A percentile compares a stretch with the other conserved stretches of the same genome.
phyloP scores from a whole-genome alignment of 169 alveolate genomes.

The Cryptosporidium muris region DNA sequence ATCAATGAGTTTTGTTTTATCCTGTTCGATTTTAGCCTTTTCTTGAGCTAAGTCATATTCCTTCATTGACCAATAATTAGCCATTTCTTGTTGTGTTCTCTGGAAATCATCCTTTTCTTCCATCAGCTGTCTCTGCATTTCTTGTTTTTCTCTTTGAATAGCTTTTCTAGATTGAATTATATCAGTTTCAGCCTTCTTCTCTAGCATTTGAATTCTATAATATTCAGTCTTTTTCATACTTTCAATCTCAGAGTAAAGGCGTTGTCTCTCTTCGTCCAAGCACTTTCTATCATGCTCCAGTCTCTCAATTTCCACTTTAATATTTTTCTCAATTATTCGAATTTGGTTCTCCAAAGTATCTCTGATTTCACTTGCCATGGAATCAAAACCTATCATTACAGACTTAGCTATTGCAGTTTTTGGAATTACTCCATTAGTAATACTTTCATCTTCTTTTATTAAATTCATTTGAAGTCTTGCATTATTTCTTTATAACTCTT shows the following conservation, averaged over 20 bases:
- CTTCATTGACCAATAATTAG: constrained; percentile 44
- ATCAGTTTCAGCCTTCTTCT: constrained; percentile 14
- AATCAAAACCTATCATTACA: constrained; percentile 34
- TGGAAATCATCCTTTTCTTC: constrained; percentile 42
- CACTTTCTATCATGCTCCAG: constrained; percentile 28
- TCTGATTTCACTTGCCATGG: constrained; percentile 21
- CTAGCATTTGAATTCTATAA: constrained; percentile 36
- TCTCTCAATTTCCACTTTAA: constrained; percentile 19
- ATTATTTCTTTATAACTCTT: no score
- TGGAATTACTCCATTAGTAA: no score
- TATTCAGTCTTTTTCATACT: constrained; percentile 27
- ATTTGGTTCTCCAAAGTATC: constrained; percentile 30
- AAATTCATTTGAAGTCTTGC: no score
- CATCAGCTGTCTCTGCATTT: constrained; percentile 16
- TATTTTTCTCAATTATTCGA: constrained; percentile 15
- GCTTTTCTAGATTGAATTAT: constrained; percentile 9
- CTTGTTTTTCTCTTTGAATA: constrained; percentile 28
- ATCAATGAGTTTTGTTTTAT: constrained; percentile 23
- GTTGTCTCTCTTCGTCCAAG: constrained; percentile 26
- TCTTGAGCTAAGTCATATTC: constrained; percentile 26
- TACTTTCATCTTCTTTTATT: no score
- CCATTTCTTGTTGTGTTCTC: constrained; percentile 55
- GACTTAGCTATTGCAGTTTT: no score
- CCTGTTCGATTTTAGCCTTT: constrained; percentile 28
- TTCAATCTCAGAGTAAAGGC: constrained; percentile 32